Base-by-base conservation (phyloP, 257 asterid species). In the Forsythia viridissima region DNA sequence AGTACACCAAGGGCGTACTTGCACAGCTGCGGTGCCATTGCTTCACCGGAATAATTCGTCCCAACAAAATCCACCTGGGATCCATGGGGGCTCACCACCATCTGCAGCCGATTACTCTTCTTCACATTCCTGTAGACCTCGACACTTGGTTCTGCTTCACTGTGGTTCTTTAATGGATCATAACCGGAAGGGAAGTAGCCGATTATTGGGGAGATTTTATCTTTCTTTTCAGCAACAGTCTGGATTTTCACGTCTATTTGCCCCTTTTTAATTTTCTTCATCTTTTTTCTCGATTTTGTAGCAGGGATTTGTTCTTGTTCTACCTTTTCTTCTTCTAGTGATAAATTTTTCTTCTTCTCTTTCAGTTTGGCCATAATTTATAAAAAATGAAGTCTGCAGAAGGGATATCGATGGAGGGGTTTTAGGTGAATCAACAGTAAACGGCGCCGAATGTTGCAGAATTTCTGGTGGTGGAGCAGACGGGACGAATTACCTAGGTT, bases 1-100 rank as follows among this genome's bases (percentile, higher is more conserved):
- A 93, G 70, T 51, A 93, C 85, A 8, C 94, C 97, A 38, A 93
- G 94, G 48, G 92, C 88, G 52, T 88, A 93, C 81, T 85, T 86
- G 72, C 96, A 90, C 24, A 87, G 69, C 82, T 93, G 96, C 3
- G 93, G 90, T 34, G 88, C 72, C 71, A 86, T 82, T 5, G 97
- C 97, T 84, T 92, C 96, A 41, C 98, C 96, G 39, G 94, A 81
- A 76, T 89, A 89, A 78, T 83, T 90, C 0, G 96, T 90, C 9
- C 98, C 98, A 1, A 93, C 96, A 55, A 89, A 93, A 81, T 86
- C 86, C 21, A 92, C 88, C 11, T 65, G 84, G 71, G 93, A 87
- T 11, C 84, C 90, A 75, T 66, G 78, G 15, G 83, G 88, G 51
- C 89, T 87, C 38, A 90, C 96, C 80, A 86, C 91, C 80, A 93